Conservation (phyloP, 2,329 filamentous ascomycete genomes). For the Sporothrix euskadiensis region DNA sequence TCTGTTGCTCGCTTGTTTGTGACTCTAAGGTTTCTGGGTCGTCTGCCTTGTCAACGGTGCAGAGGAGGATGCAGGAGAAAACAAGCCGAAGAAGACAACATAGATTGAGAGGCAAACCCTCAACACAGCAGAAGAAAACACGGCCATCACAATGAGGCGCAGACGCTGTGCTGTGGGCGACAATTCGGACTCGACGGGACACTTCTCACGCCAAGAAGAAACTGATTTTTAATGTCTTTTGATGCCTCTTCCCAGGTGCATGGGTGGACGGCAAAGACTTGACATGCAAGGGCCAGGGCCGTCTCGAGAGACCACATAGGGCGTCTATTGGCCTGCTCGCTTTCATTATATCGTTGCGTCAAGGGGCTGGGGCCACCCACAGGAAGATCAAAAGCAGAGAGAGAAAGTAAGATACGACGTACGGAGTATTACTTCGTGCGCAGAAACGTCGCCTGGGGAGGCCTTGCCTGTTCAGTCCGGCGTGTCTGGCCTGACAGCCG, state of each 20-base stretch:
- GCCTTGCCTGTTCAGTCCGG: background rate
- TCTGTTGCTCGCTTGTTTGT: background rate
- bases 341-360: background rate
- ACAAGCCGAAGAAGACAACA: background rate
- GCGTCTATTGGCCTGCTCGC: background rate
- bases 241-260: background rate
- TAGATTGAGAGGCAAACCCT: background rate
- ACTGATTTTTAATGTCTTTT: background rate
- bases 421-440: too few species aligned
- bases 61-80: background rate
- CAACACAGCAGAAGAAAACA: background rate
- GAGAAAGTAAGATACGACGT: background rate
- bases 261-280: background rate
- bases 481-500: background rate
- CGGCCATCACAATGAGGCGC: background rate
- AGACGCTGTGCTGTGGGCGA: background rate
- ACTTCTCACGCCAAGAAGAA: background rate
- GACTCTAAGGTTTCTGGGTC: background rate
- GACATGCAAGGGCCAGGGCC: constrained; percentile 10
- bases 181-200: background rate
- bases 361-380: constrained; percentile 10
- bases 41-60: background rate
- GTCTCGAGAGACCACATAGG: background rate
- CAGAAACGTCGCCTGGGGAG: background rate
- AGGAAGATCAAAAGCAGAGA: background rate